phyloP scores from a whole-genome alignment of 495 filamentous ascomycete species.

The Penicillium bovifimosum region DNA sequence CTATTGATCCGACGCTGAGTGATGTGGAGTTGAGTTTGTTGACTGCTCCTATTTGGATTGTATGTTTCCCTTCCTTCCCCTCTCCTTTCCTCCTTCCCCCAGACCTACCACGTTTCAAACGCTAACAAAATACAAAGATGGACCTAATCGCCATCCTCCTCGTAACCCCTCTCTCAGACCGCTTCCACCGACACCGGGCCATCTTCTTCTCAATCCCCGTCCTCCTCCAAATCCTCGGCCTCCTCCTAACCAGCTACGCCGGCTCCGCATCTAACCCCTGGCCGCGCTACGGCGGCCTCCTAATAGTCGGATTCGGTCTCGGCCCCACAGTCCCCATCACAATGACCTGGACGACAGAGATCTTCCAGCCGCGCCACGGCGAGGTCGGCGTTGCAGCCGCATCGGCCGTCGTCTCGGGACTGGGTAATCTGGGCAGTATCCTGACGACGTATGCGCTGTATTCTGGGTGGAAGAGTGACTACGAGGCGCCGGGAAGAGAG shows the following conservation, averaged over 20 bases:
- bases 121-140: slow-evolving; percentile 48
- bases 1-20: slow-evolving; percentile 65
- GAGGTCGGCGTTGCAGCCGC: slow-evolving; percentile 92
- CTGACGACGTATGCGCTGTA: slow-evolving; percentile 87
- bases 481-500: slow-evolving; percentile 52
- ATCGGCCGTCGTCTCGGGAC: slow-evolving; percentile 75
- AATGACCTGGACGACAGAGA: slow-evolving; percentile 90
- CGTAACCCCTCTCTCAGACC: slow-evolving; percentile 77
- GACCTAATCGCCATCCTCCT: slow-evolving; percentile 84
- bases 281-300: slow-evolving; percentile 81
- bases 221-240: slow-evolving; percentile 74
- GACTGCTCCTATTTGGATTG: slow-evolving; percentile 87
- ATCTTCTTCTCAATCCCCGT: slow-evolving; percentile 73
- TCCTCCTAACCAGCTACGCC: slow-evolving; percentile 75
- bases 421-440: slow-evolving; percentile 80
- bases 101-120: no score
- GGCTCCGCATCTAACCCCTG: slow-evolving; percentile 59
- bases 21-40: slow-evolving; percentile 74
- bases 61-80: slow-evolving; percentile 33
- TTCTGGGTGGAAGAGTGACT: slow-evolving; percentile 75
- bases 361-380: slow-evolving; percentile 83
- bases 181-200: slow-evolving; percentile 79
- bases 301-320: slow-evolving; percentile 86
- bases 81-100: no score
- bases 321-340: slow-evolving; percentile 87